Base-by-base conservation (phyloP, 1,139 yeast genomes). In the Zygoascus meyerae region DNA sequence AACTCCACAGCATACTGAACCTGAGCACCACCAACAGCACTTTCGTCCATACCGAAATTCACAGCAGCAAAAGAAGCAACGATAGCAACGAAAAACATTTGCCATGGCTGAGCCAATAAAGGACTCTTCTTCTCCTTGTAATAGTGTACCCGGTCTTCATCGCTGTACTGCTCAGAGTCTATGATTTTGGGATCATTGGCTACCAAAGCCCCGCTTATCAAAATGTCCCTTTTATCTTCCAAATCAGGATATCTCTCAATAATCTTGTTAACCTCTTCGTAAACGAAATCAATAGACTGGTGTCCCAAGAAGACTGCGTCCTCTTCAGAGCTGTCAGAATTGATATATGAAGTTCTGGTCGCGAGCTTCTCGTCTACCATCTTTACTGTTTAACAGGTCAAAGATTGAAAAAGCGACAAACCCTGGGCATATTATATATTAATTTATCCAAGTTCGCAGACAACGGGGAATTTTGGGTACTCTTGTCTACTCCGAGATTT, bases 11-110 rank as follows among this genome's bases (percentile, higher is more conserved):
- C 85, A 62, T 78, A 82, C 59, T 77, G 79, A 46, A 82, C 65
- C 41, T 77, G 71, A 6, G 86, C 86, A 56, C 89, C 89, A 56
- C 81, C 81, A 48, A 81, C 77, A 29, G 81, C 87, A 2, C 85
- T 70, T 61, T 82, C 86, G 63, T 82, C 89, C 81, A 82, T 81
- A 64, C 89, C 89, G 28, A 45, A 45, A 28, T 45, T 45, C 17
- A 45, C 47, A 9, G 47, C 47, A 14, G 47, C 47, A 40, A 45
- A 45, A 11, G 47, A 45, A 5, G 40, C 47, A n/a, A 31, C 47
- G 8, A 45, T 21, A 14, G 40, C 47, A 8, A 45, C 47, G 5
- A 45, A 39, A 17, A 45, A 28, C 47, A 45, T 45, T 12, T 18
- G 15, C 26, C 32, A 40, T 2, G 47, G 47, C 15, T 45, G 47